Conservation (phyloP, 768 basidiomycete genomes). For the Phylloporus arenicola region DNA sequence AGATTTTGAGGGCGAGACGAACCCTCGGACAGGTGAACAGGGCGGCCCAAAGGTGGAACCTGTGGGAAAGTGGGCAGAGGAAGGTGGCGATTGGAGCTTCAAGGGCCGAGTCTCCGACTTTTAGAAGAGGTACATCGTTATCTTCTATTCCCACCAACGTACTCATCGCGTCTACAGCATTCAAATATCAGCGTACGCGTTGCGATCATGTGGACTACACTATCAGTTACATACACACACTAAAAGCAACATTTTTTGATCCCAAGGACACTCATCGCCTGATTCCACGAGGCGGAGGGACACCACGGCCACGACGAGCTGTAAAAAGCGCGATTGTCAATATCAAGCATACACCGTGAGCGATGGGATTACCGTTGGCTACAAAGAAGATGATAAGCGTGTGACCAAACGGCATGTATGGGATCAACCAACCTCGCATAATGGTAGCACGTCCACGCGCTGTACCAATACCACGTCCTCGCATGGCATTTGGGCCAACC, state of each 20-base stretch:
- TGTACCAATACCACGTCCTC: conserved; percentile 97
- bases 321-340: conserved; percentile 12
- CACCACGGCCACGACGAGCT: conserved; percentile 88
- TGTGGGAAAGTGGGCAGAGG: conserved; percentile 54
- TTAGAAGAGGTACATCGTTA: conserved; percentile 29
- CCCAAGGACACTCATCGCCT: conserved; percentile 49
- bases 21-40: conserved; percentile 78
- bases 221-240: conserved; percentile 16
- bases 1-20: conserved; percentile 76
- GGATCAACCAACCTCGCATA: conserved; percentile 74
- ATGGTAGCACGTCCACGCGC: conserved; percentile 98
- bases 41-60: conserved; percentile 89
- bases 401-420: conserved; percentile 2
- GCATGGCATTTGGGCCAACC: conserved; percentile 97
- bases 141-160: background rate
- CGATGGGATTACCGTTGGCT: conserved; percentile 67
- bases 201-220: too few relatives aligned
- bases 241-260: conserved; percentile 6
- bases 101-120: conserved; percentile 88
- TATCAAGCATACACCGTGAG: conserved; percentile 2
- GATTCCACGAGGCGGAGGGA: conserved; percentile 72
- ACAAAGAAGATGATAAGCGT: conserved; percentile 20
- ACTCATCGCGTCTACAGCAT: background rate
- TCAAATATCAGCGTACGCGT: too few relatives aligned
- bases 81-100: conserved; percentile 77